Evolutionary conservation across 805 yeast species (phyloP).

Genomic region (Pichia manshurica): DNA sequence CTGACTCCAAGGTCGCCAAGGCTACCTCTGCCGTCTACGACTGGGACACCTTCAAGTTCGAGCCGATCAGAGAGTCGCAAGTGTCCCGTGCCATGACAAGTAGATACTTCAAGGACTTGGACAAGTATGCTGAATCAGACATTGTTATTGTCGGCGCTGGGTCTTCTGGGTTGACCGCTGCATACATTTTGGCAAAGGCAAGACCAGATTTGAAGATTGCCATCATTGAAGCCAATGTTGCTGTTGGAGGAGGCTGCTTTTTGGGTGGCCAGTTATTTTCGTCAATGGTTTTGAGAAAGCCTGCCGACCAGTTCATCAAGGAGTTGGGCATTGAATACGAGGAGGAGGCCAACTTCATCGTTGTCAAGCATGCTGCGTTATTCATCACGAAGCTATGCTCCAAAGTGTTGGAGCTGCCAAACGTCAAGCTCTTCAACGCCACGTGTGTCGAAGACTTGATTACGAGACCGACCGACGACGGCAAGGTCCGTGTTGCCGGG

Average conservation of each 20-base stretch:
- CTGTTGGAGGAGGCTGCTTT: constrained; percentile 80
- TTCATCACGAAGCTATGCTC: constrained; percentile 60
- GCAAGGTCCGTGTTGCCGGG: constrained; percentile 64
- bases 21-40: constrained; percentile 34
- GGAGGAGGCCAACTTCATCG: constrained; percentile 76
- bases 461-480: constrained; percentile 56
- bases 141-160: constrained; percentile 76
- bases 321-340: constrained; percentile 63
- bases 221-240: constrained; percentile 66
- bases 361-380: constrained; percentile 74
- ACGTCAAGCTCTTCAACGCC: constrained; percentile 72
- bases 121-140: constrained; percentile 70
- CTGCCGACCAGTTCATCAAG: constrained; percentile 63
- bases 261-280: constrained; percentile 72
- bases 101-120: constrained; percentile 66
- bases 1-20: constrained; percentile 25
- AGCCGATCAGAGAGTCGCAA: constrained; percentile 71
- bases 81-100: constrained; percentile 78
- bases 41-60: constrained; percentile 64
- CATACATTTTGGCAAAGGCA: constrained; percentile 64
- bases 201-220: constrained; percentile 74
- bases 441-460: constrained; percentile 77
- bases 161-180: constrained; percentile 70
- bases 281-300: constrained; percentile 76
- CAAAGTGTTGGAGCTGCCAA: constrained; percentile 64